Percentiles rank a stretch among this genome's conserved stretches.
Evolutionary conservation across 768 basidiomycete genomes (phyloP).

Genomic region (Epithele typhae): DNA sequence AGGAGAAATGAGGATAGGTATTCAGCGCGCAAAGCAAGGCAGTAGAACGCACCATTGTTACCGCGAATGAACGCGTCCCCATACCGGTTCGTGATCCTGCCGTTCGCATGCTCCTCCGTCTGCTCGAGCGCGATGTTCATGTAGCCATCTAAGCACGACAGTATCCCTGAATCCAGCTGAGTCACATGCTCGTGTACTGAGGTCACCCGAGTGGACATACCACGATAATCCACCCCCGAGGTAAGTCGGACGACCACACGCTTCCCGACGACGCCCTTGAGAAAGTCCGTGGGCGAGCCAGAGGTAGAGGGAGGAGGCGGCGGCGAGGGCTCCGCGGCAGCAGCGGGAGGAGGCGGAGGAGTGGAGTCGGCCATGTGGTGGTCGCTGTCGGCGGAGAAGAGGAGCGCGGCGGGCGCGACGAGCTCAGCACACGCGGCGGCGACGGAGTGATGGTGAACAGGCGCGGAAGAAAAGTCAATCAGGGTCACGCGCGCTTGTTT

Average conservation of each 20-base stretch:
- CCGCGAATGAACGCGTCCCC: slow-evolving; percentile 96
- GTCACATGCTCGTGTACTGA: not conserved
- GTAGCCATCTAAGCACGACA: slow-evolving; percentile 96
- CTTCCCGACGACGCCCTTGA: slow-evolving; percentile 96
- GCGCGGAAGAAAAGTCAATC: no score
- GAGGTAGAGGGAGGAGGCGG: slow-evolving; percentile 49
- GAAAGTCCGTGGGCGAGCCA: slow-evolving; percentile 88
- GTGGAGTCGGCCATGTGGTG: slow-evolving; percentile 23
- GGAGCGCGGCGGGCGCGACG: not conserved
- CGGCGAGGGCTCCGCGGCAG: slow-evolving; percentile 32
- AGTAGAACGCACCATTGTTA: slow-evolving; percentile 67
- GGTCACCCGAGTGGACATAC: slow-evolving; percentile 41
- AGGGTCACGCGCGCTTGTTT: no score
- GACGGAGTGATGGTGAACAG: no score
- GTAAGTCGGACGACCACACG: slow-evolving; percentile 87
- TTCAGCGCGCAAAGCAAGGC: not conserved
- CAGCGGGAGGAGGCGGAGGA: slow-evolving; percentile 30
- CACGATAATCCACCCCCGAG: slow-evolving; percentile 91
- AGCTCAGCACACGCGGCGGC: not conserved
- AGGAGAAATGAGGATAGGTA: no score
- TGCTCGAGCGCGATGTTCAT: slow-evolving; percentile 99
- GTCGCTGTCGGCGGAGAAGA: not conserved
- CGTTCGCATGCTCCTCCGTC: slow-evolving; percentile 93
- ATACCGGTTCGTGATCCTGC: slow-evolving; percentile 81
- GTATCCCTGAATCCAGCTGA: slow-evolving; percentile 51